Evolutionary conservation across 2,329 filamentous ascomycete species (phyloP).

Genomic region (Chaetomium sp.): DNA sequence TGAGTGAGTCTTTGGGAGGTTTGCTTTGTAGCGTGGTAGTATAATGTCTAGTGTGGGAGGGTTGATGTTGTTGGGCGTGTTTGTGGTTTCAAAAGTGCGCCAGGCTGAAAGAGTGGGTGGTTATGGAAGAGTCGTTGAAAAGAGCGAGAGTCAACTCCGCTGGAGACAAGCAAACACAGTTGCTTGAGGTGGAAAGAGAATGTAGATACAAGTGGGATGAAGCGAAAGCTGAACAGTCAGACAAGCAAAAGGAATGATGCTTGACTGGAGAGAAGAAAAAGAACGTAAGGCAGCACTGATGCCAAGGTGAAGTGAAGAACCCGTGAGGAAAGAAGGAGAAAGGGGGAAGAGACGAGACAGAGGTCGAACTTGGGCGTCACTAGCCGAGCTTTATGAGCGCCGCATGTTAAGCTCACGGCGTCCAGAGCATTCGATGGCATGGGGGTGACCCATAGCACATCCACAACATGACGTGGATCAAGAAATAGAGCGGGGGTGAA

Average conservation of each 20-base stretch:
- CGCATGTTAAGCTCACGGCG: constrained; percentile 1
- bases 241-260: constrained; percentile 28
- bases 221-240: constrained; percentile 18
- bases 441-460: constrained; percentile 4
- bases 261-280: constrained; percentile 18
- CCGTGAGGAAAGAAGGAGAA: constrained; percentile 18
- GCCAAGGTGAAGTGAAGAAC: constrained; percentile 17
- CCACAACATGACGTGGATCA: constrained; percentile 1
- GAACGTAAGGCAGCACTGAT: neutral
- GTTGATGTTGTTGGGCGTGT: constrained; percentile 3
- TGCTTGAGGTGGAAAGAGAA: constrained; percentile 26
- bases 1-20: constrained; percentile 21
- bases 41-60: constrained; percentile 11
- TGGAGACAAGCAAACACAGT: constrained; percentile 26
- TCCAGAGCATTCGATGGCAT: constrained; percentile 6
- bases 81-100: constrained; percentile 6
- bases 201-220: constrained; percentile 16
- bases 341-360: constrained; percentile 12
- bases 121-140: constrained; percentile 13
- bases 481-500: neutral
- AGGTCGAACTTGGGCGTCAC: constrained; percentile 6
- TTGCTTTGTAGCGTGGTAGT: neutral
- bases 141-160: constrained; percentile 30
- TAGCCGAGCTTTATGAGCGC: constrained; percentile 12
- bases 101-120: constrained; percentile 9